Evolutionary conservation across 176 grass and related monocot species (phyloP), one percentile per base, ranked within the genome.

Genomic region (barley (Hordeum vulgare)): DNA sequence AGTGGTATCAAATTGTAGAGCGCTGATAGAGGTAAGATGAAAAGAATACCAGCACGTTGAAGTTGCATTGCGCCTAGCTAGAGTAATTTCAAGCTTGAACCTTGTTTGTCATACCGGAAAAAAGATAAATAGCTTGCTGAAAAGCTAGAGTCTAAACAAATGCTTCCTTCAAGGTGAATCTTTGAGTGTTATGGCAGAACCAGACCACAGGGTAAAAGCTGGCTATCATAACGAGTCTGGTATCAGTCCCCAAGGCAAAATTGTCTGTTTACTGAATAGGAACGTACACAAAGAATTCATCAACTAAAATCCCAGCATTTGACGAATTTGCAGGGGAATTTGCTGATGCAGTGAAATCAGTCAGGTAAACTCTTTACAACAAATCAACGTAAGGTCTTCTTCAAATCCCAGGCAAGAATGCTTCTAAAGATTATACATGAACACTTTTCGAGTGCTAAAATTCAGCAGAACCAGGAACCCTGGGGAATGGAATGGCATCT

Each of bases 401-500:
- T 71, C 24, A 47, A 49, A 41, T 79, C 64, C 9, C 21, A 83
- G 58, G 3, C 31, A 86, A 86, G 11, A 90, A 90, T 88, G 40
- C 36, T 66, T 44, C 6, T 80, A 78, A 75, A 74, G 23, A 64
- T 56, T 83, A 80, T 63, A 60, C 24, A 60, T 10, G 8, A 74
- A 37, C 29, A 36, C 15, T 80, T 40, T 21, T 23, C 11, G 13
- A 40, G 27, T 25, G 20, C 92, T 90, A 98, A 85, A 99, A 99
- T 49, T 96, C 93, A 3, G 96, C 91, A 12, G 89, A 99, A 76
- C 96, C 93, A 81, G 96, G 96, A 74, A 84, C 59, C 25, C 93
- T 86, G 60, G 93, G 96, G 67, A 99, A 99, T 49, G 96, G 96
- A 90, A 99, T 99, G 39, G 81, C 89, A 40, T 99, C 93, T 89